Conservation (phyloP, 257 asterid genomes). For the Fraxinus americana region DNA sequence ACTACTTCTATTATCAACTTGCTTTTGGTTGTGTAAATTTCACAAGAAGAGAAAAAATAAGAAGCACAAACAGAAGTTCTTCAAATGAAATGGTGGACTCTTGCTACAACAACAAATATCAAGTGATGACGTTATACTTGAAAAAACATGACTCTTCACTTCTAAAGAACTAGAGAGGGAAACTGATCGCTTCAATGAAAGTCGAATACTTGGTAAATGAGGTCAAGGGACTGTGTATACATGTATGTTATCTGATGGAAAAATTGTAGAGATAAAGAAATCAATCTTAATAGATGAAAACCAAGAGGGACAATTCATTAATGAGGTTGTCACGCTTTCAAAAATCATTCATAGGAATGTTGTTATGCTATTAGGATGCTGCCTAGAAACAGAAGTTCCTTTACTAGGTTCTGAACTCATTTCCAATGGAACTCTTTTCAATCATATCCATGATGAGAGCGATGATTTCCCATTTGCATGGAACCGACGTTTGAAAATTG, state of each 20-base stretch:
- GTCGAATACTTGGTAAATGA: constrained; percentile 32
- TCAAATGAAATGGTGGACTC: constrained; percentile 11
- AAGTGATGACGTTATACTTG: constrained; percentile 14
- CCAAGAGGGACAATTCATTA: not conserved
- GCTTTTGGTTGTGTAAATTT: too few species aligned
- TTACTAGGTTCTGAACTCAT: constrained; percentile 20
- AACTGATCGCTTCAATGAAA: constrained; percentile 24
- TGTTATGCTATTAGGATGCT: constrained; percentile 25
- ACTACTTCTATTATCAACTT: too few species aligned
- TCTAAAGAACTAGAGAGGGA: constrained; percentile 26
- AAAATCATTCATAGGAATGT: constrained; percentile 32
- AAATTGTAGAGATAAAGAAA: too few species aligned
- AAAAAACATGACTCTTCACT: constrained; percentile 22
- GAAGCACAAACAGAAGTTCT: constrained; percentile 29
- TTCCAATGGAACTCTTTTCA: constrained; percentile 26
- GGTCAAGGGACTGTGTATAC: constrained; percentile 30
- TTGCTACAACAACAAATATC: too few species aligned
- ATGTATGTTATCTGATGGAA: too few species aligned
- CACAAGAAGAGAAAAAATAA: constrained; percentile 19
- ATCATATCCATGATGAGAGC: constrained; percentile 2
- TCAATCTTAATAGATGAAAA: too few species aligned
- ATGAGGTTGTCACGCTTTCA: constrained; percentile 32
- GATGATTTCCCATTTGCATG: constrained; percentile 6
- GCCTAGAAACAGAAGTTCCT: constrained; percentile 27
- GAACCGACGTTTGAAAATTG: constrained; percentile 23